Evolutionary conservation across 371 early-diverging fungal genomes (phyloP).

Genomic region (Actinomucor elegans): DNA sequence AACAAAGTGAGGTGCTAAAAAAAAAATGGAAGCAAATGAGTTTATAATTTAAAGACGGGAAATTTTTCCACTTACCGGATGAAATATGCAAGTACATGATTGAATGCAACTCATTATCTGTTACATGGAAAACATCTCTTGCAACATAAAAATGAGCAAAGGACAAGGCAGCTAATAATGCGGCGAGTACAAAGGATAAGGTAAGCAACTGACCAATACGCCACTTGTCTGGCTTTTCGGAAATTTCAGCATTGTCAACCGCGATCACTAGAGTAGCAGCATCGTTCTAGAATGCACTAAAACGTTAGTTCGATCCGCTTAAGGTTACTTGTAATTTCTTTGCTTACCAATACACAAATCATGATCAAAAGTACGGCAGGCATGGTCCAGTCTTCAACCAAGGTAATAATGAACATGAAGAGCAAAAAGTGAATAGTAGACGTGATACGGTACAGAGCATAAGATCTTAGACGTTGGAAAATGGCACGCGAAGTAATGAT

Average conservation of each 20-base stretch:
- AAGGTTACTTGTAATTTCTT: too few species aligned
- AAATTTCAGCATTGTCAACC: slow-evolving; percentile 86
- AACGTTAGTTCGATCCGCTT: too few species aligned
- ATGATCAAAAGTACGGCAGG: slow-evolving; percentile 82
- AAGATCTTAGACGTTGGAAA: slow-evolving; percentile 89
- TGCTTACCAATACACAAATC: slow-evolving; percentile 81
- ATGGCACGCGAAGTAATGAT: slow-evolving; percentile 82
- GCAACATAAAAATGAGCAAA: slow-evolving; percentile 84
- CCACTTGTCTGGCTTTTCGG: slow-evolving; percentile 85
- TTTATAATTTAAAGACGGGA: background rate
- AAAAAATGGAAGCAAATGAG: slow-evolving; percentile 22
- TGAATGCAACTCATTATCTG: slow-evolving; percentile 53
- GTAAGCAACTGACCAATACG: slow-evolving; percentile 81
- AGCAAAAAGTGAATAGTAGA: slow-evolving; percentile 90
- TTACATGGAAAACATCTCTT: slow-evolving; percentile 54
- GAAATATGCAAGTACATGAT: slow-evolving; percentile 93
- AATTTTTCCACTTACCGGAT: slow-evolving; percentile 59
- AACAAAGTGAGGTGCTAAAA: slow-evolving; percentile 89
- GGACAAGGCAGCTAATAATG: slow-evolving; percentile 71
- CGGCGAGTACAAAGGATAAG: slow-evolving; percentile 73
- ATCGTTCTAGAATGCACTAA: too few species aligned
- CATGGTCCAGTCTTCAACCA: slow-evolving; percentile 81
- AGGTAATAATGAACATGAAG: slow-evolving; percentile 88
- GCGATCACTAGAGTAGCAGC: slow-evolving; percentile 92
- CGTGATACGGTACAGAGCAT: slow-evolving; percentile 89